A percentile compares a stretch with the other conserved stretches of the same genome.
Conservation (phyloP, 2,329 filamentous ascomycete genomes). For the Lasiodiplodia citricola region DNA sequence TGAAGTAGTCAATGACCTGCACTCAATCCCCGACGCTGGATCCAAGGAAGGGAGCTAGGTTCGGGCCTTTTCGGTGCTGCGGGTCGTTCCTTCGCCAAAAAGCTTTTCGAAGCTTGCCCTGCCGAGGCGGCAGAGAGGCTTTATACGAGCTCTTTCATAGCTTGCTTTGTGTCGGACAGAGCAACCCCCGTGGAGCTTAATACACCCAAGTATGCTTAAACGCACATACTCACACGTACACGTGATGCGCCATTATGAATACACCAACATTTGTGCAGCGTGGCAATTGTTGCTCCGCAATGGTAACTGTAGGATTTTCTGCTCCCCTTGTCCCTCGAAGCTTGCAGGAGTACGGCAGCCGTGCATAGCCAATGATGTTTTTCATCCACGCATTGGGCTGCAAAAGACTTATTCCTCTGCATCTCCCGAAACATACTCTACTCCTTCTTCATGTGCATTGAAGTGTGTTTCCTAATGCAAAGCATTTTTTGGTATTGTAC, state of each 20-base stretch:
- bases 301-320: background rate
- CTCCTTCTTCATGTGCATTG: too few species aligned
- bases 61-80: constrained; percentile 9
- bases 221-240: background rate
- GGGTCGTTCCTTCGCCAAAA: background rate
- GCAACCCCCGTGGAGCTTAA: background rate
- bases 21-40: background rate
- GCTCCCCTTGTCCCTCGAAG: background rate
- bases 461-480: too few species aligned
- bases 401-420: too few species aligned
- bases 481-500: too few species aligned
- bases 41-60: background rate
- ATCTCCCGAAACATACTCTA: too few species aligned
- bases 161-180: background rate
- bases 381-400: too few species aligned
- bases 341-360: too few species aligned
- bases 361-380: too few species aligned
- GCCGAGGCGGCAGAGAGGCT: background rate
- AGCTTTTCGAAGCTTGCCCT: background rate
- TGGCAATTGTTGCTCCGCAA: background rate
- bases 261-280: background rate
- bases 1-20: constrained; percentile 13
- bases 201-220: background rate
- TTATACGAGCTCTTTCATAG: background rate
- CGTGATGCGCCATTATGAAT: too few species aligned